Evolutionary conservation across 2,329 filamentous ascomycete species (phyloP).

Genomic region (Whalleya microplaca): DNA sequence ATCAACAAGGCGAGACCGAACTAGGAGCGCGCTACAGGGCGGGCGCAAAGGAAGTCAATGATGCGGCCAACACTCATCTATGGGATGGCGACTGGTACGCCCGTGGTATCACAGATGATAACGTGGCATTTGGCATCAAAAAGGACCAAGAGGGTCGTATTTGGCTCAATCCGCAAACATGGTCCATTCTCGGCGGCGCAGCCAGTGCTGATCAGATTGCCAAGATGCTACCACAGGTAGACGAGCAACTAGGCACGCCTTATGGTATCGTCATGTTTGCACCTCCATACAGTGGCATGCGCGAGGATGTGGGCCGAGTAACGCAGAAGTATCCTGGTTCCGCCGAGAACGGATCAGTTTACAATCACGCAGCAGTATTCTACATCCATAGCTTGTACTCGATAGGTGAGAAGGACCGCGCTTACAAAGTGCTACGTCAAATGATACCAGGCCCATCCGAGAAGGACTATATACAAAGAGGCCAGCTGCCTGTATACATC

Average conservation of each 20-base stretch:
- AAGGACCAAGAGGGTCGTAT: conserved; percentile 57
- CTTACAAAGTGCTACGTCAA: conserved; percentile 53
- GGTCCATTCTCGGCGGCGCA: conserved; percentile 58
- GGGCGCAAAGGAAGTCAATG: conserved; percentile 51
- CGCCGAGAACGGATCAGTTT: conserved; percentile 61
- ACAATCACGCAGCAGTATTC: conserved; percentile 61
- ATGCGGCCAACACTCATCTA: conserved; percentile 53
- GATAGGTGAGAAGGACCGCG: conserved; percentile 53
- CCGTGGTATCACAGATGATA: conserved; percentile 61
- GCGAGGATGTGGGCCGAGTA: conserved; percentile 61
- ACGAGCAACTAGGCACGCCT: conserved; percentile 55
- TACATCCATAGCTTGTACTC: conserved; percentile 58
- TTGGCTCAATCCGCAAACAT: conserved; percentile 62
- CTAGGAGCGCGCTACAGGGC: conserved; percentile 49
- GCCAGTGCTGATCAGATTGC: conserved; percentile 46
- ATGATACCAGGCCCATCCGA: conserved; percentile 58
- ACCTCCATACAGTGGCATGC: conserved; percentile 57
- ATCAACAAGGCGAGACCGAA: conserved; percentile 44
- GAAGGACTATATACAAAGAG: conserved; percentile 54
- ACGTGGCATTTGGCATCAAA: conserved; percentile 54
- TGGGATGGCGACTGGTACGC: conserved; percentile 62
- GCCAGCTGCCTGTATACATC: conserved; percentile 60
- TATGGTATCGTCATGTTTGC: conserved; percentile 61
- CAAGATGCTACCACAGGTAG: conserved; percentile 52
- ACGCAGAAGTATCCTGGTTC: conserved; percentile 62